Evolutionary conservation across 2,329 filamentous ascomycete genomes (phyloP).

Genomic region (Alternaria incomplexa): DNA sequence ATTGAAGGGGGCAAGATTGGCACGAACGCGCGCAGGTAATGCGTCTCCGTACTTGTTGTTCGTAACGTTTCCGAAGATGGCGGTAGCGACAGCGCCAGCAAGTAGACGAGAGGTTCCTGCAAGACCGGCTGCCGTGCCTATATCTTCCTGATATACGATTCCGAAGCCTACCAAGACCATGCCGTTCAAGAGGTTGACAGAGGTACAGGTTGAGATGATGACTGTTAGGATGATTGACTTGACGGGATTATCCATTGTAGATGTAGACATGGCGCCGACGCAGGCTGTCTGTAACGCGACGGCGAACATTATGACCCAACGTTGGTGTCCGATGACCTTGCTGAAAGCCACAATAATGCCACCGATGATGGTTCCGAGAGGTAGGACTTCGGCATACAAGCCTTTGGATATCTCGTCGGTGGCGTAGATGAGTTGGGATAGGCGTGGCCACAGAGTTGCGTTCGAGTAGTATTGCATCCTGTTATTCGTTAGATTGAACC

Average conservation of each 20-base stretch:
- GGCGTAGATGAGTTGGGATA: conserved; percentile 37
- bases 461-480: conserved; percentile 39
- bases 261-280: conserved; percentile 34
- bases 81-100: conserved; percentile 36
- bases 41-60: conserved; percentile 34
- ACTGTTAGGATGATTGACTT: conserved; percentile 37
- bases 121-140: conserved; percentile 39
- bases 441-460: conserved; percentile 36
- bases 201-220: conserved; percentile 35
- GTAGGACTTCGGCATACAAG: conserved; percentile 33
- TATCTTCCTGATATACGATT: conserved; percentile 39
- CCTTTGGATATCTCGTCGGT: conserved; percentile 37
- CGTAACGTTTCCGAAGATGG: conserved; percentile 36
- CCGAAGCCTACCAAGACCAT: conserved; percentile 40
- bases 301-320: conserved; percentile 34
- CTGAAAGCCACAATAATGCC: conserved; percentile 36
- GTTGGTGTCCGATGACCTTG: conserved; percentile 37
- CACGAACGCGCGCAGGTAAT: conserved; percentile 19
- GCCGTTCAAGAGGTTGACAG: conserved; percentile 36
- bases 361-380: conserved; percentile 35
- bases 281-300: conserved; percentile 38
- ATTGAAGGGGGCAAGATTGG: conserved; percentile 24
- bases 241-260: conserved; percentile 30
- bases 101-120: conserved; percentile 38
- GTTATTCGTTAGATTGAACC: rapidly evolving